Base-by-base conservation (phyloP, 2,329 filamentous ascomycete species). In the Pseudogymnoascus sp. region DNA sequence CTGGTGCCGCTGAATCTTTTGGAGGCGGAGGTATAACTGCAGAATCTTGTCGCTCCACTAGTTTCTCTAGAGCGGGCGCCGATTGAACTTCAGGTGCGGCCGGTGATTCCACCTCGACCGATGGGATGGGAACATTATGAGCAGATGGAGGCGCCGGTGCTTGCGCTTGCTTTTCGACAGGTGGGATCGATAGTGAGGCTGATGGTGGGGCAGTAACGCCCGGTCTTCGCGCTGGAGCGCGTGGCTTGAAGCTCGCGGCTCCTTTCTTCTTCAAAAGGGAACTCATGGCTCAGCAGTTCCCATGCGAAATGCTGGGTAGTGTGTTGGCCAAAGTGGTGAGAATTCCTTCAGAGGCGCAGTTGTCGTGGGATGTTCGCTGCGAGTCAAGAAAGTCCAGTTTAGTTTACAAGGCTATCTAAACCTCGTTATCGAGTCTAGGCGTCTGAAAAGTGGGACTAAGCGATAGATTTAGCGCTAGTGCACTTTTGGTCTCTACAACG, bases 261-360 rank as follows among this genome's bases (percentile, higher is more conserved):
- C 78, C 80, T 68, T 80, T 78, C 75, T 90, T 89, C 76, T 89
- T 89, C 74, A 87, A 81, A 76, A 88, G 87, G 64, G 80, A 82
- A 76, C 82, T 85, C 79, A 89, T 87, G 68, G 22, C 60, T 35
- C 25, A 60, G n/a, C 16, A 25, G 14, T 39, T 14, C 9, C 59
- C 35, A n/a, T 60, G 19, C 4, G 19, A 39, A 59, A 59, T 28
- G 28, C 6, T 4, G 42, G 23, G 14, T 11, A 25, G 33, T 14
- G 16, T 36, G 30, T 39, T 59, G 55, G n/a, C 55, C 36, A 52
- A n/a, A 35, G 55, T n/a, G 28, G 22, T 39, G 55, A 59, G 28
- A 38, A 35, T 59, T 38, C 19, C 19, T 39, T 59, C 55, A 38
- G 22, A 38, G 55, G 55, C 30, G 33, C 36, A 35, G 55, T n/a